Evolutionary conservation across 75 land plant genomes (phyloP), one percentile per base, ranked within the genome.

Genomic region (Picea sitchensis): DNA sequence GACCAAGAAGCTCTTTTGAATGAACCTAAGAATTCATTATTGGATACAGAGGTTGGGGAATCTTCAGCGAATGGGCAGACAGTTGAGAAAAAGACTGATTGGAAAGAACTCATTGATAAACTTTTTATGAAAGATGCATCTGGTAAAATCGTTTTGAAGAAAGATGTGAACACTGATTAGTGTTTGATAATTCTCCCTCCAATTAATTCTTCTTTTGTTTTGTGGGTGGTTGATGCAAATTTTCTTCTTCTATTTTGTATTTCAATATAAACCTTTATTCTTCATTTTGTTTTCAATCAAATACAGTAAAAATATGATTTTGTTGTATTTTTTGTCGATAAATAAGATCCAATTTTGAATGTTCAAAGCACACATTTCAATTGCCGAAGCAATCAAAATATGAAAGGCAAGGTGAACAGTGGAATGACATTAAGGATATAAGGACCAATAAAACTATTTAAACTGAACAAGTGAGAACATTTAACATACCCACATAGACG

Each of bases 61-160:
- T 63, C 71, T 5, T 51, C 69, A 0, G 30, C 72, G 12, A 9
- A n/a, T 4, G 18, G 31, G 9, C 59, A 36, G n/a, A 32, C 3
- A 14, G 47, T 18, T 54, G 38, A 18, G 17, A 23, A 71, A n/a
- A 73, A 69, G 32, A 61, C 86, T 1, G 86, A 90, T 59, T 92
- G 94, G 94, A 86, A 92, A 59, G 76, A 81, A 30, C 57, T 92
- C 67, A 85, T 88, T 62, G 65, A 85, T 34, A 90, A 82, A 64
- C 87, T 92, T 18, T 90, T 88, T 75, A 82, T 69, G 41, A 81
- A 68, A 61, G 78, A 83, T 57, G 86, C 80, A n/a, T 67, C 85
- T 12, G 94, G 89, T 14, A 63, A 76, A 15, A 54, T 83, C 2
- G 34, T 80, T 30, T 62, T 88, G 38, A 86, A 83, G 54, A 84